Percentiles rank a stretch among this genome's conserved stretches.
phyloP scores from a whole-genome alignment of 1,139 yeast species.

The Tardiomyces depauwii region DNA sequence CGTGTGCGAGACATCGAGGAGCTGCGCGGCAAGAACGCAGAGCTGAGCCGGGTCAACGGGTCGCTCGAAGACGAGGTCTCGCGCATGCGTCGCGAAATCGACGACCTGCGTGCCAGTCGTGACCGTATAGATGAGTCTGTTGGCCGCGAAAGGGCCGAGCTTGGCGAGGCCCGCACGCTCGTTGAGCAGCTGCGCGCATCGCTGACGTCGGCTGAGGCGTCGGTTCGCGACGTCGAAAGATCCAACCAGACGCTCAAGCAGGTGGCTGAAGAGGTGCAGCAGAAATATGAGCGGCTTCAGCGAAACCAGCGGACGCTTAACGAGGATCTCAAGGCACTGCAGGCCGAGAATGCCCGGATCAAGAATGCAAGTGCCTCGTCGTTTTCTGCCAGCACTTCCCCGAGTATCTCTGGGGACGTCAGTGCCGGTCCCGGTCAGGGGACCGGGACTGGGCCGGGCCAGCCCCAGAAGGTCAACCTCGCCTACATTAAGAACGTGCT shows the following conservation, averaged over 20 bases:
- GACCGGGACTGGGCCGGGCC: constrained; percentile 1
- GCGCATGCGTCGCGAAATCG: constrained; percentile 10
- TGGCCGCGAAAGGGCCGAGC: constrained; percentile 17
- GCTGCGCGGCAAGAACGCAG: constrained; percentile 19
- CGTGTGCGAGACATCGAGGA: constrained; percentile 37
- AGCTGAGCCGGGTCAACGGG: constrained; percentile 9
- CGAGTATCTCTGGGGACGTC: constrained; percentile 2
- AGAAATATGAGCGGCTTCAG: constrained; percentile 35
- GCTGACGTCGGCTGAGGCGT: constrained; percentile 19
- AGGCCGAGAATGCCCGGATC: constrained; percentile 13
- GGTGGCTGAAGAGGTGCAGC: constrained; percentile 25
- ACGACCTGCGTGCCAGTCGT: constrained; percentile 14
- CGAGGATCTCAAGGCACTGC: constrained; percentile 38
- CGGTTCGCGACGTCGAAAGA: constrained; percentile 19
- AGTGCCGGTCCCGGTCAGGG: background rate
- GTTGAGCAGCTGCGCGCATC: constrained; percentile 15
- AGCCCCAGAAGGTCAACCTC: constrained; percentile 31
- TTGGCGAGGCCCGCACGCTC: constrained; percentile 15
- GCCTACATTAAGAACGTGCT: constrained; percentile 82
- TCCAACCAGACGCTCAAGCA: constrained; percentile 22
- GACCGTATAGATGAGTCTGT: constrained; percentile 18
- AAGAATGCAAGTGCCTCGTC: constrained; percentile 1
- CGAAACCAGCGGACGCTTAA: constrained; percentile 47
- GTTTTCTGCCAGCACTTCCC: constrained; percentile 2
- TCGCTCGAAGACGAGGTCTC: background rate